A percentile compares a stretch with the other conserved stretches of the same genome.
Conservation (phyloP, 75 land plant genomes). For the Pseudotsuga menziesii region DNA sequence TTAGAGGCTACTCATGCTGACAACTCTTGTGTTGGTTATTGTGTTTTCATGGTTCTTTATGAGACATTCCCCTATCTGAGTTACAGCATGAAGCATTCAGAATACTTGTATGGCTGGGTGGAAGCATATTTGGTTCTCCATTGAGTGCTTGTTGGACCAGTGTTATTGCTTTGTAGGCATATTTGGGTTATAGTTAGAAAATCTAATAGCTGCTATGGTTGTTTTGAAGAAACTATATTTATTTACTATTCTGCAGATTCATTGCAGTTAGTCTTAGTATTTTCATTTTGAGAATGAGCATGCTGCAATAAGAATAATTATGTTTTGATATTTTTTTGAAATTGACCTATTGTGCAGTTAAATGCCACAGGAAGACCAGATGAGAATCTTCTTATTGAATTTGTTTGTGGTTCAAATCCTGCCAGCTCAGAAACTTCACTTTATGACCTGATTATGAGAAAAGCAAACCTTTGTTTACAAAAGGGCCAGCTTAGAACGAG, state of each 20-base stretch:
- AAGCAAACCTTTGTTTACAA: constrained; percentile 60
- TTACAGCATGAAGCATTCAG: not conserved
- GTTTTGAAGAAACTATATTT: not conserved
- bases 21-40: not conserved
- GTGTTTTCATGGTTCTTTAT: not conserved
- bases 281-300: not conserved
- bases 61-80: not conserved
- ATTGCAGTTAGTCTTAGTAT: not conserved
- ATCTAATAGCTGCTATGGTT: not conserved
- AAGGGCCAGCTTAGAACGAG: constrained; percentile 83
- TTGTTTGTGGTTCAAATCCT: constrained; percentile 24
- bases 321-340: not conserved
- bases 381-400: constrained; percentile 68
- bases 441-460: constrained; percentile 22
- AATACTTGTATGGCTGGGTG: not conserved
- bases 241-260: not conserved
- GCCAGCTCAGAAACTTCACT: constrained; percentile 10
- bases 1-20: not conserved
- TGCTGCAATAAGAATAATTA: not conserved
- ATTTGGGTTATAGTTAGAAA: not conserved
- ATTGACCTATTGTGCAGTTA: constrained; percentile 43
- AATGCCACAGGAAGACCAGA: constrained; percentile 83
- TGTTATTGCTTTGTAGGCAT: not conserved
- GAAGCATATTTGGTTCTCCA: not conserved
- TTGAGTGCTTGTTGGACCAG: not conserved